Evolutionary conservation across 306 rosid species (phyloP).

Genomic region (Trifolium dubium): DNA sequence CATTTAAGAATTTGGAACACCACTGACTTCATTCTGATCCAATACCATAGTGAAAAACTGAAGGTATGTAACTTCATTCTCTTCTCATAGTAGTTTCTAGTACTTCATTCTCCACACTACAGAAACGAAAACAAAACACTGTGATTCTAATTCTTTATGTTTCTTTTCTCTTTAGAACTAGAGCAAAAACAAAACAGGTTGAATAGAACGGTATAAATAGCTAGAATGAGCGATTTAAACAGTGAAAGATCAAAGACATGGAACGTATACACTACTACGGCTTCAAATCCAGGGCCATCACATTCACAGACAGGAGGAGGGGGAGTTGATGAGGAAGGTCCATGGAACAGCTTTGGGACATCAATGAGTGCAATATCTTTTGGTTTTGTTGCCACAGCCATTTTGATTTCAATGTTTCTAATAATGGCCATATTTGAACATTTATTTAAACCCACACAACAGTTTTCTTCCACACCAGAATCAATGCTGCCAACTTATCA

Average conservation of each 20-base stretch:
- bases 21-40: slow-evolving; percentile 50
- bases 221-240: slow-evolving; percentile 59
- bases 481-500: slow-evolving; percentile 49
- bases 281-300: slow-evolving; percentile 56
- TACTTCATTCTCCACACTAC: too few relatives aligned
- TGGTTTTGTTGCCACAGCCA: slow-evolving; percentile 96
- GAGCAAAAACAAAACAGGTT: slow-evolving; percentile 21
- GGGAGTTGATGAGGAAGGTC: slow-evolving; percentile 60
- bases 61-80: slow-evolving; percentile 53
- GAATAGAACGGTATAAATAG: neutral
- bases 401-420: slow-evolving; percentile 89
- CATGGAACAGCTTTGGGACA: slow-evolving; percentile 81
- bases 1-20: slow-evolving; percentile 40
- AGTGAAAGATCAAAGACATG: slow-evolving; percentile 69
- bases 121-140: neutral
- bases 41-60: slow-evolving; percentile 35
- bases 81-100: too few relatives aligned
- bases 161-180: neutral
- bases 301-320: slow-evolving; percentile 52
- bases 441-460: slow-evolving; percentile 72
- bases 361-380: slow-evolving; percentile 90
- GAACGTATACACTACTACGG: slow-evolving; percentile 66
- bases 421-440: slow-evolving; percentile 96
- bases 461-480: slow-evolving; percentile 65
- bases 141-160: slow-evolving; percentile 31